phyloP scores from a whole-genome alignment of 164 flowering plant genomes.

The Warburgia ugandensis region DNA sequence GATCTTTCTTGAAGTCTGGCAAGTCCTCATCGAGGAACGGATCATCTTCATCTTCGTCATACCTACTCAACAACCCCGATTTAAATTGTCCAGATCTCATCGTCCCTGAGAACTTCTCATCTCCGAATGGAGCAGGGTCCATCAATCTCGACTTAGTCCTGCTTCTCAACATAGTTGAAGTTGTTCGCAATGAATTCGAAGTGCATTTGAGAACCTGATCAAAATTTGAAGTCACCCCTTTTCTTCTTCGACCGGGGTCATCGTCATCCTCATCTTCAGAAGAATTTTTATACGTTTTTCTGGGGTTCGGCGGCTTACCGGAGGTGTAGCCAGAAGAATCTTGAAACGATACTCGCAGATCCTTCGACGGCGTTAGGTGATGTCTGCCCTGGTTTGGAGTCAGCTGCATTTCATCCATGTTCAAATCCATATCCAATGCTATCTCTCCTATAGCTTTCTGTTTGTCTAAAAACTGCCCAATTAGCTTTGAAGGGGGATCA shows the following conservation, averaged over 20 bases:
- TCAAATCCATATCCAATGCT: conserved; percentile 27
- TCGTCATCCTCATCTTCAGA: neutral
- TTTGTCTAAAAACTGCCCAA: conserved; percentile 23
- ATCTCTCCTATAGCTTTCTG: conserved; percentile 26
- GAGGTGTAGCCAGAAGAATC: neutral
- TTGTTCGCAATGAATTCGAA: conserved; percentile 20
- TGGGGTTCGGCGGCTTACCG: neutral
- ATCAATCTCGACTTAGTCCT: conserved; percentile 42
- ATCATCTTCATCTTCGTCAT: conserved; percentile 35
- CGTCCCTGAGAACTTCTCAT: conserved; percentile 11
- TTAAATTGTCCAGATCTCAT: conserved; percentile 13
- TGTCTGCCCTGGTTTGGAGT: neutral
- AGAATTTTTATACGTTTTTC: neutral
- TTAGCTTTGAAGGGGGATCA: conserved; percentile 24
- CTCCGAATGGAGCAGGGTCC: conserved; percentile 21
- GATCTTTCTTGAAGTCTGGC: conserved; percentile 29
- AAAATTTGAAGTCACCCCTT: neutral
- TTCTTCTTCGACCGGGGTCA: neutral
- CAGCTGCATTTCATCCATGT: conserved; percentile 21
- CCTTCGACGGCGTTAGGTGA: neutral
- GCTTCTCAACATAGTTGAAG: conserved; percentile 18
- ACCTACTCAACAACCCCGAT: conserved; percentile 15
- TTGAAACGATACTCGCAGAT: neutral
- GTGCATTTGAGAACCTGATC: conserved; percentile 16
- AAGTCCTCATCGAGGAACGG: conserved; percentile 39